Evolutionary conservation across 768 basidiomycete species (phyloP).

Genomic region (Cyclocybe aegerita): DNA sequence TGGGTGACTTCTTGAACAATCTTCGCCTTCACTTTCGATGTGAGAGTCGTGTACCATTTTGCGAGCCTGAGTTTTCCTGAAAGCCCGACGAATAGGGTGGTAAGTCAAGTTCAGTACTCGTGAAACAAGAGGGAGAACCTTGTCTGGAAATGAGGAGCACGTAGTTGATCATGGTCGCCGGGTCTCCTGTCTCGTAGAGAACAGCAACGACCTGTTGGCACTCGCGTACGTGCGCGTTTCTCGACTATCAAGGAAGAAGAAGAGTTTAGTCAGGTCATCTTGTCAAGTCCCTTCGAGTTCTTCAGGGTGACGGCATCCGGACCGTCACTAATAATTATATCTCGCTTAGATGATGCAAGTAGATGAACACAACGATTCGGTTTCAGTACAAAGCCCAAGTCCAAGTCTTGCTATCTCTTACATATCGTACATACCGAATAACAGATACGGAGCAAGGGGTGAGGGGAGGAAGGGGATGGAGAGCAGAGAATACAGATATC

Average conservation of each 20-base stretch:
- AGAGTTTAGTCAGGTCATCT: not conserved
- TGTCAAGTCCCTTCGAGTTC: constrained; percentile 54
- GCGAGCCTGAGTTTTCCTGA: constrained; percentile 90
- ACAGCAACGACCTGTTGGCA: too few relatives aligned
- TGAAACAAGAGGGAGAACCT: constrained; percentile 38
- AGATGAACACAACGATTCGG: too few relatives aligned
- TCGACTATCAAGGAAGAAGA: not conserved
- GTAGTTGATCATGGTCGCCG: constrained; percentile 76
- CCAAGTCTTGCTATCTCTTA: too few relatives aligned
- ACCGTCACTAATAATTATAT: too few relatives aligned
- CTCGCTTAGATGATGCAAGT: too few relatives aligned
- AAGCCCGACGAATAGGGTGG: not conserved
- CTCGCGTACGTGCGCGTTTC: too few relatives aligned
- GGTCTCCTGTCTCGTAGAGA: not conserved
- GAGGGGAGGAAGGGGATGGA: too few relatives aligned
- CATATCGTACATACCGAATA: too few relatives aligned
- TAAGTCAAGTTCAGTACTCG: not conserved
- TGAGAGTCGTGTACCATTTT: constrained; percentile 93
- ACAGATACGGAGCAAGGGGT: too few relatives aligned
- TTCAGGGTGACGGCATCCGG: too few relatives aligned
- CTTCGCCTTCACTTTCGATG: constrained; percentile 80
- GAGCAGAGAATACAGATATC: not conserved
- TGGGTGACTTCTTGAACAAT: constrained; percentile 96
- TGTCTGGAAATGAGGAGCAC: constrained; percentile 92
- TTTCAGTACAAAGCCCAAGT: too few relatives aligned